These are phyloP conservation scores for Asterella californica DNA, from an alignment of 225 moss, liverwort and hornwort species.

Conservation along the genomic window DNA sequence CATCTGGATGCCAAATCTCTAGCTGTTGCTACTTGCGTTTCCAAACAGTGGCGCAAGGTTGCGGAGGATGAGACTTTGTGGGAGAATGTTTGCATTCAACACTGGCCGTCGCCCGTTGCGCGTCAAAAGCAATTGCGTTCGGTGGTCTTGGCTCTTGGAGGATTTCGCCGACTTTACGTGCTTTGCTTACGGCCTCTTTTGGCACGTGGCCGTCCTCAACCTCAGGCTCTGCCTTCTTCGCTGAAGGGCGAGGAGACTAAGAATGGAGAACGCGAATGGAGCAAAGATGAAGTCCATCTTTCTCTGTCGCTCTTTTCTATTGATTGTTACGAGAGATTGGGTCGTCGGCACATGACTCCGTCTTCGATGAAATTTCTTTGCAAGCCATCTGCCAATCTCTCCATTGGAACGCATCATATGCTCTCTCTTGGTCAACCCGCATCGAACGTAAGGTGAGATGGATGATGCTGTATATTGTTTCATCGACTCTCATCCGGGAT, in stretches of 20 bases:
- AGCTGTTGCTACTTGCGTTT: conserved; percentile 36
- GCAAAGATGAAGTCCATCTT: conserved; percentile 41
- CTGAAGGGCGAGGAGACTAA: conserved; percentile 18
- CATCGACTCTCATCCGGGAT: not conserved
- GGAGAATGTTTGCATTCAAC: conserved; percentile 44
- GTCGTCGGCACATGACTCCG: conserved; percentile 34
- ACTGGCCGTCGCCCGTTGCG: conserved; percentile 37
- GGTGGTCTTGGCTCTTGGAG: conserved; percentile 44
- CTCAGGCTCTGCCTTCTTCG: conserved; percentile 22
- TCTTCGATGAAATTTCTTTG: conserved; percentile 37
- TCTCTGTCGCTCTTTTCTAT: conserved; percentile 47
- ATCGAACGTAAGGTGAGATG: conserved; percentile 15
- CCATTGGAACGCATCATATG: conserved; percentile 23
- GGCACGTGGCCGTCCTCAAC: conserved; percentile 23
- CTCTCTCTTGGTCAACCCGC: conserved; percentile 9
- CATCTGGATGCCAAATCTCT: conserved; percentile 45
- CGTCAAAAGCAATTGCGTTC: conserved; percentile 36
- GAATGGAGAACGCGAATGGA: conserved; percentile 34
- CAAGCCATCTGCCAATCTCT: conserved; percentile 33
- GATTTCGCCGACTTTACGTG: conserved; percentile 40
- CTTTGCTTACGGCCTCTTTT: conserved; percentile 36
- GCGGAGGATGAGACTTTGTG: conserved; percentile 45
- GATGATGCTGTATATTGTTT: not conserved
- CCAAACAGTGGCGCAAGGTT: conserved; percentile 39
- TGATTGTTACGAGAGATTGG: conserved; percentile 48